phyloP scores from a whole-genome alignment of 257 asterid genomes.

The Petunia axillaris region DNA sequence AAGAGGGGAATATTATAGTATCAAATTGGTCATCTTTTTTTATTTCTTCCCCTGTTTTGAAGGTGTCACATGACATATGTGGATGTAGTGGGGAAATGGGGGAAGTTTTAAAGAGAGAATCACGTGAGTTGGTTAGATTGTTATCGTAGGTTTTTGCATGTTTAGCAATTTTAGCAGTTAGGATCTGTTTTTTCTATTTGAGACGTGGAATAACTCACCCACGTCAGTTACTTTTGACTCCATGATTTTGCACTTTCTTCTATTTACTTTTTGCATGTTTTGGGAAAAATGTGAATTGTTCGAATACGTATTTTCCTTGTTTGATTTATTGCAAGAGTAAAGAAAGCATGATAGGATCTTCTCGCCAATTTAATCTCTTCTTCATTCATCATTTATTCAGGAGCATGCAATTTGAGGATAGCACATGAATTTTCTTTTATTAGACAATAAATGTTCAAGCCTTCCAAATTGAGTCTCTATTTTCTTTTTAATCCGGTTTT shows the following conservation, averaged over 20 bases:
- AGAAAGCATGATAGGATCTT: slow-evolving; percentile 18
- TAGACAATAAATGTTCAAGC: not conserved
- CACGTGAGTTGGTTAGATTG: not conserved
- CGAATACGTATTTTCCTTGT: not conserved
- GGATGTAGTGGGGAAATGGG: not conserved
- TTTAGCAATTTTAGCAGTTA: not conserved
- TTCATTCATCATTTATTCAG: slow-evolving; percentile 19
- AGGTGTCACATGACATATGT: slow-evolving; percentile 13
- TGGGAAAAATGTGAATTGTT: not conserved
- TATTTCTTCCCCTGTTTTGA: not conserved
- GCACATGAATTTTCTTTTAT: not conserved
- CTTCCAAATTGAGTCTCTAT: not conserved
- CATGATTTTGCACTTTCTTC: not conserved
- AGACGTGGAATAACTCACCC: slow-evolving; percentile 23
- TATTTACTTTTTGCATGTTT: not conserved
- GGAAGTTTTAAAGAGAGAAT: not conserved
- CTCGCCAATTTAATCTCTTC: slow-evolving; percentile 4
- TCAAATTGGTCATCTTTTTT: not conserved
- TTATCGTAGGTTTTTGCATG: not conserved
- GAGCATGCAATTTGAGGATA: slow-evolving; percentile 3
- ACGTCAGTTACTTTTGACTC: slow-evolving; percentile 28
- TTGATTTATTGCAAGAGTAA: slow-evolving; percentile 18
- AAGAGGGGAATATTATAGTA: not conserved
- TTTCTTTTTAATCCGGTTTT: not conserved
- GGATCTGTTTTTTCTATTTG: slow-evolving; percentile 9